Base-by-base conservation (phyloP, 2,329 filamentous ascomycete genomes). In the Trichoderma gracile region DNA sequence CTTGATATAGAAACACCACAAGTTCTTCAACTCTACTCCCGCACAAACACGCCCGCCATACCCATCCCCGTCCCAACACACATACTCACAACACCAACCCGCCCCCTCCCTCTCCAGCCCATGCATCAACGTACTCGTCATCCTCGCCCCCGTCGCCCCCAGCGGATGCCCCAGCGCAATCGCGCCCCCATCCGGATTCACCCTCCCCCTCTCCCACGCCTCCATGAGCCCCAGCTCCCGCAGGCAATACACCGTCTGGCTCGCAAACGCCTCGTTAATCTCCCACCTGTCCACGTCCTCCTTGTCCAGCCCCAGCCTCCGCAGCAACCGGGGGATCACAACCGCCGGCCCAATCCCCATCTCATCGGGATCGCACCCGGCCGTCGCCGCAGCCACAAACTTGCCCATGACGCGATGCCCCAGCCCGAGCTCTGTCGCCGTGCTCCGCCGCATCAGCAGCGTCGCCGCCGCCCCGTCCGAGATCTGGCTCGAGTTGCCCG, bases 151-250 rank as follows among this genome's bases (percentile, higher is more conserved):
- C 5, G 93, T 97, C 38, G 93, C 93, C 53, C 94, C 93, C 1
- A 97, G 83, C 6, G 93, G 93, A 76, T 97, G 94, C 1, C 94
- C 94, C 25, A 97, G 79, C n/a, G 94, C 93, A 76, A 97, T 97
- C 2, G 93, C 94, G 38, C 94, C 93, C 66, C 94, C 94, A 71
- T 96, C 93, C 0, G 92, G 92, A 78, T 98, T 98, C 19, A 97
- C 90, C 77, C 85, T 89, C 8, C 85, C 86, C 63, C 85, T 78
- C 70, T 88, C 83, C 79, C 81, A 87, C 69, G 72, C 85, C 71
- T 78, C 74, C 75, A 87, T 87, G 21, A 94, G 79, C 0, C 88
- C 89, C 12, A 95, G 74, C 71, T 86, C 84, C 66, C 92, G 80
- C 52, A 94, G 78, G 71, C 89, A 93, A 78, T 96, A 83, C 5